Base-by-base conservation (phyloP, 371 early-diverging fungal genomes). In the Haplosporangium sp. region DNA sequence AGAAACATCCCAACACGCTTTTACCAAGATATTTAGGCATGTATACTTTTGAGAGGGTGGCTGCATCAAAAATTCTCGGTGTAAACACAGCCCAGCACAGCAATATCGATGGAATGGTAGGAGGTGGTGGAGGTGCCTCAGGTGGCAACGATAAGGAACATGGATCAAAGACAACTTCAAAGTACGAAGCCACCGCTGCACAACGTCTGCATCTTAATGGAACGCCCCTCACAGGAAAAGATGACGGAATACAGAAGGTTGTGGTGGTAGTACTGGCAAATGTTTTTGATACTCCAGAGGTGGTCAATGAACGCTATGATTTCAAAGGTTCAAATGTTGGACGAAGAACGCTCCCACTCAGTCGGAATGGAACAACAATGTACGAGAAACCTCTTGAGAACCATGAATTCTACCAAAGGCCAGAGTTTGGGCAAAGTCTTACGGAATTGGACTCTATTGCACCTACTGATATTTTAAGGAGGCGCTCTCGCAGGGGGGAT, bases 281-380 rank as follows among this genome's bases (percentile, higher is more conserved):
- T 71, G 85, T 88, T 15, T 86, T 88, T 67, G 90, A 90, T 65
- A 88, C 88, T 0, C 78, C 82, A 0, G 74, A 86, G 39, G 69
- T 82, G 1, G 74, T 90, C 13, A 71, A 84, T 58, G 83, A 84
- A 40, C 85, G 83, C 13, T 85, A 83, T 48, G 90, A 90, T 45
- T 90, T 90, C 65, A 90, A 90, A 60, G 90, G 90, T 0, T 88
- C 88, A 0, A 87, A 84, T 42, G 87, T 88, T 10, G 90, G 90
- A 2, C 72, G 90, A 27, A 83, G 77, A 64, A 85, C 90, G 1
- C 60, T 75, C 2, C 65, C 74, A 3, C 20, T 58, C 0, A 13
- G 64, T 20, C 47, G 59, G 37, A 4, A 20, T 39, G 3, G 40
- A 3, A 17, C 7, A 9, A 27, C 39, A 17, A 45, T 20, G 20